Base-by-base conservation (phyloP, 257 asterid species). In the Handroanthus guayacan region DNA sequence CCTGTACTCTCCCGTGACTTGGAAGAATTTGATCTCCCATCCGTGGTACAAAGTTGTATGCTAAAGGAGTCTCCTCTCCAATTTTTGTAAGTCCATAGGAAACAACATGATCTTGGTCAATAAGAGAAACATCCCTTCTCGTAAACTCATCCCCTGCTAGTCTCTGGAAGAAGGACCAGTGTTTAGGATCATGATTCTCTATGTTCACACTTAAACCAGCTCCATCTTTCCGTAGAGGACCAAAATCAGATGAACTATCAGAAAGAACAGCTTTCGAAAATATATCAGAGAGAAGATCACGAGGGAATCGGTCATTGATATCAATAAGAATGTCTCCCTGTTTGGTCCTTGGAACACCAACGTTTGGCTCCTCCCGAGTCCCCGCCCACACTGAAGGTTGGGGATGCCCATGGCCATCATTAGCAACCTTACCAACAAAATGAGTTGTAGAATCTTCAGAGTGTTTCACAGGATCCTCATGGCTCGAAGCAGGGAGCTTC, bases 101-200 rank as follows among this genome's bases (percentile, higher is more conserved):
- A 79, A 88, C 83, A 60, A 88, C 82, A 68, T 92, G 97, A 80
- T 94, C 97, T 84, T 94, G 97, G 80, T 92, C 98, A 43, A 94
- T 93, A 79, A 93, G 92, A 77, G 97, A 93, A 75, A 91, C 87
- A 78, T 92, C 96, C 70, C 86, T 94, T 82, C 89, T 85, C 37
- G 89, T 62, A 85, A 94, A 92, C 75, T 83, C 95, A 85, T 90
- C 92, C 73, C 97, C 96, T 37, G 95, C 97, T 85, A 92, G 83
- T 78, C 91, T 89, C 84, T 90, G 92, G 84, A 94, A 94, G 89
- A 87, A 94, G 69, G 98, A 94, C 98, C 98, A 94, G 80, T 81
- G 92, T 78, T 92, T 81, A 38, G 98, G 98, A 10, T 94, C 98
- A 72, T 89, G 95, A 79, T 92, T 94, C 79, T 90, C 93, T 58